Evolutionary conservation across 148 eudicot species (phyloP).

Genomic region (Cornus suecica): DNA sequence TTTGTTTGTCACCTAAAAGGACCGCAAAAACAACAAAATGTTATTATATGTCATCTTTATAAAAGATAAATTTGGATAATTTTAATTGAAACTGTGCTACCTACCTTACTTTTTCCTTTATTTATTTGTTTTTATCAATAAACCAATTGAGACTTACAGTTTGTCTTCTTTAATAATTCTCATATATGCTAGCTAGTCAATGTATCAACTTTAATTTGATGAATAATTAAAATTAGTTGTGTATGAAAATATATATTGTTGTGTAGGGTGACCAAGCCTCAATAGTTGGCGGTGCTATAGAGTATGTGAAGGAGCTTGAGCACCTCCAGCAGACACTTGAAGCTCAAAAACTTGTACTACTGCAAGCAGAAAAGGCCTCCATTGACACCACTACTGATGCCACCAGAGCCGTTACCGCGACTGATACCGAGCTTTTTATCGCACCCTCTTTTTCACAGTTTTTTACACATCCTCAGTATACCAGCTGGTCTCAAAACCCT

Average conservation of each 20-base stretch:
- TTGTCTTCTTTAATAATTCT: too few species aligned
- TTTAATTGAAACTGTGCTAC: neutral
- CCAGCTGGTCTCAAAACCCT: constrained; percentile 35
- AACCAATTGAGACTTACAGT: neutral
- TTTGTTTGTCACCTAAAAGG: too few species aligned
- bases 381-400: constrained; percentile 11
- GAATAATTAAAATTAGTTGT: neutral
- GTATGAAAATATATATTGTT: neutral
- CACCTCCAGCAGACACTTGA: constrained; percentile 68
- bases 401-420: neutral
- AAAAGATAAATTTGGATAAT: neutral
- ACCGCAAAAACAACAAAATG: too few species aligned
- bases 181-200: too few species aligned
- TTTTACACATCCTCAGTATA: constrained; percentile 55
- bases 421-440: constrained; percentile 2
- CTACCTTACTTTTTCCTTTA: neutral
- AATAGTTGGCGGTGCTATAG: constrained; percentile 93
- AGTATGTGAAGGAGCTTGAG: constrained; percentile 83
- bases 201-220: too few species aligned
- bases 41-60: too few species aligned
- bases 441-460: constrained; percentile 46
- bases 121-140: neutral
- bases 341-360: constrained; percentile 47
- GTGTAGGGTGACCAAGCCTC: constrained; percentile 96
- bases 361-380: constrained; percentile 18